These are phyloP conservation scores for Didymella segeticola DNA, from an alignment of 2,329 filamentous ascomycete genomes.

Conservation along the genomic window DNA sequence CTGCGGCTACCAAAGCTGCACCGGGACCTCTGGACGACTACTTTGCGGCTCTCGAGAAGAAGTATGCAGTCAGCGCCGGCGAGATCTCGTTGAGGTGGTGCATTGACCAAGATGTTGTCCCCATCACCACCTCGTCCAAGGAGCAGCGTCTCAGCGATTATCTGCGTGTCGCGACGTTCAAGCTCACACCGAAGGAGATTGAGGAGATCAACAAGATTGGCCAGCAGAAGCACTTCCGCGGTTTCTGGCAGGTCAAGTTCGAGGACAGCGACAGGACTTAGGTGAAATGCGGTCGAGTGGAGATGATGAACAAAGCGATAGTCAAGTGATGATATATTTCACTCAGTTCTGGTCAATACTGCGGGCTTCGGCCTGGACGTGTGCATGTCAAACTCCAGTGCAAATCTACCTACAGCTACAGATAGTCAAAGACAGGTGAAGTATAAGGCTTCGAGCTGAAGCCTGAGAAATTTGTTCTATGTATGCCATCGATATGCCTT, in stretches of 20 bases:
- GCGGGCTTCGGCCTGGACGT: neutral
- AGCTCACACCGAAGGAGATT: conserved; percentile 65
- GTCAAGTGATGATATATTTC: neutral
- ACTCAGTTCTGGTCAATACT: neutral
- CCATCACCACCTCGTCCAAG: conserved; percentile 67
- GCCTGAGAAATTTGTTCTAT: too few relatives aligned
- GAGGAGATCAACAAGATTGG: conserved; percentile 58
- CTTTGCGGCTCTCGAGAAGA: conserved; percentile 61
- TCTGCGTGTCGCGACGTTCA: conserved; percentile 62
- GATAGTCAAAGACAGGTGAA: neutral
- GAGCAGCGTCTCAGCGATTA: conserved; percentile 66
- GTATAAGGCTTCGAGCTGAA: neutral
- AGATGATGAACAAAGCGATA: neutral
- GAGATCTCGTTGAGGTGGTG: conserved; percentile 67
- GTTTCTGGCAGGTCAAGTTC: conserved; percentile 65
- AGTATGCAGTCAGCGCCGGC: conserved; percentile 65
- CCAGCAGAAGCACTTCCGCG: conserved; percentile 66
- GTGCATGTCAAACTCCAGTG: neutral
- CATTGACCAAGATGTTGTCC: conserved; percentile 65
- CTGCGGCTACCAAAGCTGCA: conserved; percentile 61
- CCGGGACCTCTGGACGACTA: conserved; percentile 63
- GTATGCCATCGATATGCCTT: neutral
- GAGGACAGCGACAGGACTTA: conserved; percentile 59
- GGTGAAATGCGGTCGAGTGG: neutral
- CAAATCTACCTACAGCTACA: neutral